These are phyloP conservation scores for Nicotiana obtusifolia DNA, from an alignment of 257 asterid genomes.

Conservation along the genomic window DNA sequence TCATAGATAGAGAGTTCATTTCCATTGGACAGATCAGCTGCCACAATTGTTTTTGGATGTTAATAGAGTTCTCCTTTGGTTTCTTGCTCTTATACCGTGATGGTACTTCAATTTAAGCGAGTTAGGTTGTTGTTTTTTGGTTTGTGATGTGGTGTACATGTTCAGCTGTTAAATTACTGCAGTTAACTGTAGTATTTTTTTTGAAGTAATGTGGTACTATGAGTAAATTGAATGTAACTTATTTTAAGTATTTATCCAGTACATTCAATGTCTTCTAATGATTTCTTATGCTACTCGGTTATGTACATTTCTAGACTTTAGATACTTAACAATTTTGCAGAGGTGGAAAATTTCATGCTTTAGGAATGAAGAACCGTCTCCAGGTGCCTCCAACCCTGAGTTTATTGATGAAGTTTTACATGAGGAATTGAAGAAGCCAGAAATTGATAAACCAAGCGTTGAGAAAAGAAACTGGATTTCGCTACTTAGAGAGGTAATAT, in stretches of 20 bases:
- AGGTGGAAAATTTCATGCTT: constrained; percentile 72
- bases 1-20: background rate
- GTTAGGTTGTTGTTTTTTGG: background rate
- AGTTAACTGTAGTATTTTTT: background rate
- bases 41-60: background rate
- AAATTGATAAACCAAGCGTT: constrained; percentile 31
- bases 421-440: constrained; percentile 39
- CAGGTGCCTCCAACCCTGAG: constrained; percentile 39
- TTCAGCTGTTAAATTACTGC: background rate
- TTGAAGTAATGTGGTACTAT: background rate
- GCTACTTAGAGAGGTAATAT: constrained; percentile 41
- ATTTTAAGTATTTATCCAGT: background rate
- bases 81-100: background rate
- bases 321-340: constrained; percentile 28
- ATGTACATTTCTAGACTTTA: background rate
- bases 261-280: background rate
- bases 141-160: background rate
- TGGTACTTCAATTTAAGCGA: background rate
- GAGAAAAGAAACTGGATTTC: constrained; percentile 36
- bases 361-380: constrained; percentile 52
- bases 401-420: constrained; percentile 42
- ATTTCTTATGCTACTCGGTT: background rate
- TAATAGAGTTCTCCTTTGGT: background rate
- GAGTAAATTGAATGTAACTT: background rate
- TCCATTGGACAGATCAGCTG: background rate